phyloP scores from a whole-genome alignment of 2,329 filamentous ascomycete genomes.

The Xylaria sp. region DNA sequence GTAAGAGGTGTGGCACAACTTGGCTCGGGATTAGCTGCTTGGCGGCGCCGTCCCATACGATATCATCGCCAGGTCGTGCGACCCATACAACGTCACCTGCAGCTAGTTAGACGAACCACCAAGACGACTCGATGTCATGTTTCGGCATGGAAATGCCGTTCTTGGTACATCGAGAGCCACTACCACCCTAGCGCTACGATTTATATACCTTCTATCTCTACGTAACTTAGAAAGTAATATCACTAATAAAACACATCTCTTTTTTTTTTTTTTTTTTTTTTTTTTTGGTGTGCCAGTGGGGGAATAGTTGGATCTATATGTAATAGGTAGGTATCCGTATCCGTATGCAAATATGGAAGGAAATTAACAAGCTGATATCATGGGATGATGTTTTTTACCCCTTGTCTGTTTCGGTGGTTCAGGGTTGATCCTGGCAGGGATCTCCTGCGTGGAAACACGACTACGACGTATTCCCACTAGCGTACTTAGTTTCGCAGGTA shows the following conservation, averaged over 20 bases:
- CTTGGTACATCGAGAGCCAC: background rate
- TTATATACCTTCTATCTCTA: too few species aligned
- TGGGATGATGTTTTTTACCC: background rate
- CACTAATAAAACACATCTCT: too few species aligned
- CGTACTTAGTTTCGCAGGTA: background rate
- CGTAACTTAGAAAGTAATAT: too few species aligned
- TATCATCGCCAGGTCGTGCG: constrained; percentile 1
- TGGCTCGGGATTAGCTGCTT: constrained; percentile 12
- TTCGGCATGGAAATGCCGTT: constrained; percentile 35
- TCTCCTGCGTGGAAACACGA: background rate
- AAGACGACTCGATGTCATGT: background rate
- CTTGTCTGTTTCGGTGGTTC: background rate
- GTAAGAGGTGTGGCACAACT: background rate
- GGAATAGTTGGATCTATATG: too few species aligned
- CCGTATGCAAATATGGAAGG: background rate
- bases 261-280: too few species aligned
- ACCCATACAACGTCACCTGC: constrained; percentile 6
- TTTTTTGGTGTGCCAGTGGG: too few species aligned
- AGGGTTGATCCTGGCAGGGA: background rate
- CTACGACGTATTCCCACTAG: background rate
- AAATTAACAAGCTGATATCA: background rate
- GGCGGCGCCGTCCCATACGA: constrained; percentile 11
- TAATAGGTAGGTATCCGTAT: too few species aligned
- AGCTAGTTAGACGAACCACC: background rate
- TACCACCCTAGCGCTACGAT: background rate